Evolutionary conservation across 345 rosid species (phyloP).

Genomic region (Cardiospermum halicacabum): DNA sequence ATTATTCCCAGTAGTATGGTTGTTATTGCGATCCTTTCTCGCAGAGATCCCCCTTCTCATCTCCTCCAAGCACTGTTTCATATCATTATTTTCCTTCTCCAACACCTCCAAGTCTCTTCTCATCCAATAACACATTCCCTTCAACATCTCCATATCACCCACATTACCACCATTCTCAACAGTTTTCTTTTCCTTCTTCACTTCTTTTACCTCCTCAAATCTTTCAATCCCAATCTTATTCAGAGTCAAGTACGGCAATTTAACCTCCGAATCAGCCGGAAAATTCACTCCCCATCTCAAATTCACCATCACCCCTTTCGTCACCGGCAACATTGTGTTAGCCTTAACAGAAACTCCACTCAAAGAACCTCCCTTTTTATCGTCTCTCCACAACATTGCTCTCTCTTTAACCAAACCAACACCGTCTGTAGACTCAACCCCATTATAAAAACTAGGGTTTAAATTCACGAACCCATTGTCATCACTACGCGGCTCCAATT

Average conservation of each 20-base stretch:
- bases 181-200: slow-evolving; percentile 13
- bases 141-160: slow-evolving; percentile 43
- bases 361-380: slow-evolving; percentile 22
- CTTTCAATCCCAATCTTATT: slow-evolving; percentile 55
- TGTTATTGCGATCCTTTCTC: slow-evolving; percentile 13
- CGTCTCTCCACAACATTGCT: slow-evolving; percentile 19
- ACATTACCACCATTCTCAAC: slow-evolving; percentile 14
- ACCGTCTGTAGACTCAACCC: slow-evolving; percentile 13
- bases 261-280: slow-evolving; percentile 21
- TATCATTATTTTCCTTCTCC: slow-evolving; percentile 45
- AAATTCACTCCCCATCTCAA: slow-evolving; percentile 49
- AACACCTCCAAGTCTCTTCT: slow-evolving; percentile 48
- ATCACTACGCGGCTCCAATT: slow-evolving; percentile 36
- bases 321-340: slow-evolving; percentile 44
- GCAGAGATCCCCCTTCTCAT: slow-evolving; percentile 28
- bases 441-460: slow-evolving; percentile 10
- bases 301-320: slow-evolving; percentile 33
- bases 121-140: slow-evolving; percentile 51
- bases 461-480: slow-evolving; percentile 20
- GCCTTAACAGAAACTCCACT: slow-evolving; percentile 40
- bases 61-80: slow-evolving; percentile 44
- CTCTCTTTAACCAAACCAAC: slow-evolving; percentile 22
- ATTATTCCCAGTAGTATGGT: slow-evolving; percentile 25
- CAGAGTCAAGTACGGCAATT: slow-evolving; percentile 49
- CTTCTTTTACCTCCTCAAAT: slow-evolving; percentile 32